Conservation (phyloP, 2,329 filamentous ascomycete genomes). For the Purpureocillium takamizusanense region DNA sequence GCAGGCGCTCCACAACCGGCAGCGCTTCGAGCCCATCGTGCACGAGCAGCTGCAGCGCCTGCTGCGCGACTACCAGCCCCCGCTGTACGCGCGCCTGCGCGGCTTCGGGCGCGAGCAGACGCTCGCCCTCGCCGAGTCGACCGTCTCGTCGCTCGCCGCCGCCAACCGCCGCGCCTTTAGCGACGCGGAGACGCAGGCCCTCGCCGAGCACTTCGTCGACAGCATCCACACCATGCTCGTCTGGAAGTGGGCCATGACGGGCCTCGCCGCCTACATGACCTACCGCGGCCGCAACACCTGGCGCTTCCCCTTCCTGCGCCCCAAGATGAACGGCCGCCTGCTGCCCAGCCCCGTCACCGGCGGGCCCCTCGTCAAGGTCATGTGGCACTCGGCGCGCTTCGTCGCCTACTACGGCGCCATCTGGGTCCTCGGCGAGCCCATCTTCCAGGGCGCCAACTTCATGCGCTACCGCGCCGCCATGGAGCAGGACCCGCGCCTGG, state of each 20-base stretch:
- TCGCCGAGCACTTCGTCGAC: slow-evolving; percentile 22
- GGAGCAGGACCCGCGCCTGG: slow-evolving; percentile 19
- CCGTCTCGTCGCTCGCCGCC: slow-evolving; percentile 17
- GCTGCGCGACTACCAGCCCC: slow-evolving; percentile 21
- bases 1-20: slow-evolving; percentile 15
- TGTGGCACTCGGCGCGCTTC: slow-evolving; percentile 29
- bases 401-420: slow-evolving; percentile 19
- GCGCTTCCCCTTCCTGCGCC: slow-evolving; percentile 31
- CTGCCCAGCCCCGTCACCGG: slow-evolving; percentile 22
- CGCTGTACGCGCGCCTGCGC: slow-evolving; percentile 20
- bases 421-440: slow-evolving; percentile 14
- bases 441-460: slow-evolving; percentile 21
- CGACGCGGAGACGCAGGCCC: slow-evolving; percentile 25
- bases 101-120: slow-evolving; percentile 18
- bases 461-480: slow-evolving; percentile 13
- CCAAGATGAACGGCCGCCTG: slow-evolving; percentile 14
- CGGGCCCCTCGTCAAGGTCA: slow-evolving; percentile 13
- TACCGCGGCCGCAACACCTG: slow-evolving; percentile 21
- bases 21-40: slow-evolving; percentile 19
- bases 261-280: slow-evolving; percentile 14
- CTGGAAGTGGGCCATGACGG: slow-evolving; percentile 17
- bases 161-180: slow-evolving; percentile 20
- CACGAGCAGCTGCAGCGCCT: slow-evolving; percentile 21
- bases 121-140: slow-evolving; percentile 17
- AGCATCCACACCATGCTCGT: slow-evolving; percentile 21